Evolutionary conservation across 2,329 filamentous ascomycete genomes (phyloP), one percentile per base, ranked within the genome.

Genomic region (Spiromastix sp.): DNA sequence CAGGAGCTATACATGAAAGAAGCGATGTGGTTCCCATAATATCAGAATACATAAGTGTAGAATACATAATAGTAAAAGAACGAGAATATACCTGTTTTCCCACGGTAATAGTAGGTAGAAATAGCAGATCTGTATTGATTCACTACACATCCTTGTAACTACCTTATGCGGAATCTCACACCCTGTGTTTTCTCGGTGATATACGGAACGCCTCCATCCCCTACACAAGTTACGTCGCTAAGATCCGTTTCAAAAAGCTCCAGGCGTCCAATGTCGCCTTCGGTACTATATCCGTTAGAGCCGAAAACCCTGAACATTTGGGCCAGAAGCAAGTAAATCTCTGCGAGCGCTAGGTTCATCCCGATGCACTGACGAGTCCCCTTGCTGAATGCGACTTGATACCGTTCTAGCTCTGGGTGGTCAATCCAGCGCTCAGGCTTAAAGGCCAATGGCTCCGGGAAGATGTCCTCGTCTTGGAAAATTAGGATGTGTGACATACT

Each of bases 401-500:
- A 42, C 16, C 39, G 17, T 9, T 44, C 39, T 11, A 42, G 21
- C 15, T 33, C 42, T 24, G 36, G 27, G 1, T 34, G 39, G 20
- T 44, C 38, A 18, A 51, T n/a, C 49, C 51, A 58, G n/a, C 55
- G 31, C n/a, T 49, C 45, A 0, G 54, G 54, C 4, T 48, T 36
- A 33, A 56, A 53, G 2, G 17, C 13, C 4, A 33, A 19, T 8
- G 50, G 41, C n/a, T 50, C 40, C 4, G 43, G 44, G 34, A 50
- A 55, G 10, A 38, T 29, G 7, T 30, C 13, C 27, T n/a, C 11
- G 27, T 30, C 21, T 30, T 63, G 56, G 44, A 72, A 70, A 1
- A 72, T 50, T 16, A 64, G 60, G 37, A 57, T 66, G 0, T 63
- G 52, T 3, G 65, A 56, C 25, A 64, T 59, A 4, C 64, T 63